phyloP scores from a whole-genome alignment of 305 asterid genomes.

The Fraxinus velutina region DNA sequence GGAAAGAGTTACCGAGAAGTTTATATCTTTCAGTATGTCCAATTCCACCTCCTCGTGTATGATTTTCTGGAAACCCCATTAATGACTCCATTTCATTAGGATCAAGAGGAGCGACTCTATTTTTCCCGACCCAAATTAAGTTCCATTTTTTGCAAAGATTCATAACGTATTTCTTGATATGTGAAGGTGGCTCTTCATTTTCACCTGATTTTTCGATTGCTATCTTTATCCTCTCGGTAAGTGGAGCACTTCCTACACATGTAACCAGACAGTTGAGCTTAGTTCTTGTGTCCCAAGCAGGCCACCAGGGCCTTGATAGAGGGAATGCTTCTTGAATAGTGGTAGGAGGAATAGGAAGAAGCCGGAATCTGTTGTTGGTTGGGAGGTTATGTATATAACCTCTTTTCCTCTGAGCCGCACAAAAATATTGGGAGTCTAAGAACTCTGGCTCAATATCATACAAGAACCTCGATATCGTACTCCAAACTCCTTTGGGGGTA shows the following conservation, averaged over 20 bases:
- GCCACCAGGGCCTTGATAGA: neutral
- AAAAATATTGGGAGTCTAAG: neutral
- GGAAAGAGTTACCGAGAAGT: neutral
- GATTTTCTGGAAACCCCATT: neutral
- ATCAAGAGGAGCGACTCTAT: neutral
- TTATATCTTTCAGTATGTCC: neutral
- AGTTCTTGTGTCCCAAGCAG: neutral
- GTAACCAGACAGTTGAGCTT: neutral
- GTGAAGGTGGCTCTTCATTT: neutral
- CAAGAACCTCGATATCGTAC: neutral
- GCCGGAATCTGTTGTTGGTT: neutral
- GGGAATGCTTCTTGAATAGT: neutral
- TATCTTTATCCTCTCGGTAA: neutral
- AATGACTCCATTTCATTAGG: neutral
- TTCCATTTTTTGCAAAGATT: neutral
- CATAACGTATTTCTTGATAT: neutral
- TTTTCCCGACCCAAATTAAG: neutral
- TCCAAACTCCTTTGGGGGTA: neutral
- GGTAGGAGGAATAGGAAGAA: neutral
- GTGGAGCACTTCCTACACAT: neutral
- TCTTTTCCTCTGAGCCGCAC: neutral
- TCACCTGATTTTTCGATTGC: neutral
- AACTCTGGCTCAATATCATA: neutral
- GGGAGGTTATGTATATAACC: neutral
- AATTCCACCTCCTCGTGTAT: neutral